A percentile compares a stretch with the other conserved stretches of the same genome.
Conservation (phyloP, 192 early-diverging fungal genomes). For the Oehlia diaphana region DNA sequence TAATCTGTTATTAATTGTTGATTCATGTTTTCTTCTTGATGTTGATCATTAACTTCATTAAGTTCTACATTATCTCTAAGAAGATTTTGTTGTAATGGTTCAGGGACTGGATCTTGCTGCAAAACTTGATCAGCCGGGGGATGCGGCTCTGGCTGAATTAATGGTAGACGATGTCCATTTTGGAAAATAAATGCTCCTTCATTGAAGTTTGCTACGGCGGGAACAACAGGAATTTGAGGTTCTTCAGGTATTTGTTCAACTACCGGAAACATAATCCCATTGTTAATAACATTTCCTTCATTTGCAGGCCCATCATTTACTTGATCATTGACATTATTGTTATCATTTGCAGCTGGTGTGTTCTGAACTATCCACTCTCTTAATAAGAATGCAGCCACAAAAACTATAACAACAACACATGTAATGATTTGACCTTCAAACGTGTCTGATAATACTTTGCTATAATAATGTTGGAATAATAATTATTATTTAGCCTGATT, state of each 20-base stretch:
- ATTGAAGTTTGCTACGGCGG: not conserved
- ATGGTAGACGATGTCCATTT: not conserved
- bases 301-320: not conserved
- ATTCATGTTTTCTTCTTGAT: not conserved
- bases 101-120: not conserved
- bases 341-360: slow-evolving; percentile 45
- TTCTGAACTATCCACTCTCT: slow-evolving; percentile 87
- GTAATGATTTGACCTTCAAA: slow-evolving; percentile 87
- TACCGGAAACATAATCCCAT: not conserved
- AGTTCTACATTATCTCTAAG: not conserved
- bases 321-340: slow-evolving; percentile 26
- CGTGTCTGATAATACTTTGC: slow-evolving; percentile 60
- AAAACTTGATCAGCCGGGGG: not conserved
- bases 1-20: not conserved
- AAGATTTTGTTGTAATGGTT: not conserved
- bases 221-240: not conserved
- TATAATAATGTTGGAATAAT: slow-evolving; percentile 35
- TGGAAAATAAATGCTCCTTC: slow-evolving; percentile 1
- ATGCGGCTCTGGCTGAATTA: not conserved
- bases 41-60: not conserved
- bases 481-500: not conserved
- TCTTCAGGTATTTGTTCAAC: not conserved
- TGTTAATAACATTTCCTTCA: not conserved
- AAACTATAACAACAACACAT: slow-evolving; percentile 70
- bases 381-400: slow-evolving; percentile 78